Evolutionary conservation across 2,329 filamentous ascomycete species (phyloP).

Genomic region (Madurella fahalii): DNA sequence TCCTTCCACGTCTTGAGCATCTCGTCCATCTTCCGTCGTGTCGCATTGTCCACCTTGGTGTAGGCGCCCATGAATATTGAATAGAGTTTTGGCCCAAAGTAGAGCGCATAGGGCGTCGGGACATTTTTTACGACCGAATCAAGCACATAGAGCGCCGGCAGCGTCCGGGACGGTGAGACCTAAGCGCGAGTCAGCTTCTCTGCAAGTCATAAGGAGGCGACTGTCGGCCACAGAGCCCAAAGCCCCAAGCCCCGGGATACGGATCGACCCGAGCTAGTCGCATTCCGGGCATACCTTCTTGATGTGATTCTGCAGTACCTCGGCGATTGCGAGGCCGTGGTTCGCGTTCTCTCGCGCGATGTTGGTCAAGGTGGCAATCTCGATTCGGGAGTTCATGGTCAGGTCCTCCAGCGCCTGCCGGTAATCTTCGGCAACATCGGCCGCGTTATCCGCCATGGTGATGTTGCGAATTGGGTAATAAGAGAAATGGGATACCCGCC

Average conservation of each 20-base stretch:
- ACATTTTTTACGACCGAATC: slow-evolving; percentile 99
- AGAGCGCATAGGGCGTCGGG: slow-evolving; percentile 93
- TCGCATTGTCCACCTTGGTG: slow-evolving; percentile 75
- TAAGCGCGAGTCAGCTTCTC: slow-evolving; percentile 40
- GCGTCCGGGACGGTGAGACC: slow-evolving; percentile 83
- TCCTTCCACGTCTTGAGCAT: slow-evolving; percentile 99
- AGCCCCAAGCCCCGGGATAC: background rate
- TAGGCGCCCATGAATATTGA: slow-evolving; percentile 97
- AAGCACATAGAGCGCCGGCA: slow-evolving; percentile 94
- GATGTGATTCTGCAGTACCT: slow-evolving; percentile 88
- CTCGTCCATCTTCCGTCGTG: slow-evolving; percentile 89
- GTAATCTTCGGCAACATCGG: slow-evolving; percentile 93
- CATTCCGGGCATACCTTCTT: slow-evolving; percentile 68
- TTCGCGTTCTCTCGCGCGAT: slow-evolving; percentile 98
- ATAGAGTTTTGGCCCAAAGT: slow-evolving; percentile 87
- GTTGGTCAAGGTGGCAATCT: slow-evolving; percentile 95
- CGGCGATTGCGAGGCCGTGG: slow-evolving; percentile 88
- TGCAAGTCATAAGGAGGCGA: background rate
- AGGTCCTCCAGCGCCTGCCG: slow-evolving; percentile 89
- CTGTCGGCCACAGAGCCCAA: too few species aligned
- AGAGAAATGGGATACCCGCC: background rate
- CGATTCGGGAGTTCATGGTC: slow-evolving; percentile 83
- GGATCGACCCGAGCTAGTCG: background rate
- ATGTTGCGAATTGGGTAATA: slow-evolving; percentile 23
- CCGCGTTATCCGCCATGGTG: slow-evolving; percentile 54